phyloP scores from a whole-genome alignment of 1,284 basidiomycete genomes.

The Volvariella surrecta region DNA sequence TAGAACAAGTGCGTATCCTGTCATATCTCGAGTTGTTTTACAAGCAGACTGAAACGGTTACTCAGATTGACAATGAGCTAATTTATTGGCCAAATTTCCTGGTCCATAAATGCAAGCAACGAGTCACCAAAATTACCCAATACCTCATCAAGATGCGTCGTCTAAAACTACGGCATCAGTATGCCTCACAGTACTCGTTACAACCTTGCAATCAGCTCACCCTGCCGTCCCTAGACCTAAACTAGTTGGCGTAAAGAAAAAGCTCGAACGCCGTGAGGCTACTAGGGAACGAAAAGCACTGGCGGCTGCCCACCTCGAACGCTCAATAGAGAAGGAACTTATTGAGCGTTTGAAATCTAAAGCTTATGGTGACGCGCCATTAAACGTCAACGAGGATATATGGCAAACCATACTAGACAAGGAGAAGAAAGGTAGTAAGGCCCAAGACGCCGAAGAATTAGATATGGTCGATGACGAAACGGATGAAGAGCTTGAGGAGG shows the following conservation, averaged over 20 bases:
- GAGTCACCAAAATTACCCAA: conserved; percentile 98
- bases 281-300: conserved; percentile 94
- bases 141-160: conserved; percentile 98
- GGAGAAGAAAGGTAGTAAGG: conserved; percentile 50
- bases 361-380: conserved; percentile 94
- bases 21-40: background rate
- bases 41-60: conserved; percentile 2
- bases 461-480: conserved; percentile 34
- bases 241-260: conserved; percentile 94
- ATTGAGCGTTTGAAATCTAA: conserved; percentile 93
- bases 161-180: conserved; percentile 86
- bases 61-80: conserved; percentile 88
- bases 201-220: conserved; percentile 6
- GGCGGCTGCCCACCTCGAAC: conserved; percentile 89
- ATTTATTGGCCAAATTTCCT: conserved; percentile 98
- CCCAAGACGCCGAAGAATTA: conserved; percentile 42
- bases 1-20: conserved; percentile 69
- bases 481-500: conserved; percentile 54
- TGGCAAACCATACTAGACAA: conserved; percentile 88
- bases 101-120: conserved; percentile 98
- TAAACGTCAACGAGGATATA: conserved; percentile 97
- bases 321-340: conserved; percentile 93
- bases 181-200: conserved; percentile 26
- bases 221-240: conserved; percentile 57
- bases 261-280: conserved; percentile 91